These are phyloP conservation scores for Phaffia rhodozyma DNA, from an alignment of 1,284 basidiomycete species.

Conservation along the genomic window DNA sequence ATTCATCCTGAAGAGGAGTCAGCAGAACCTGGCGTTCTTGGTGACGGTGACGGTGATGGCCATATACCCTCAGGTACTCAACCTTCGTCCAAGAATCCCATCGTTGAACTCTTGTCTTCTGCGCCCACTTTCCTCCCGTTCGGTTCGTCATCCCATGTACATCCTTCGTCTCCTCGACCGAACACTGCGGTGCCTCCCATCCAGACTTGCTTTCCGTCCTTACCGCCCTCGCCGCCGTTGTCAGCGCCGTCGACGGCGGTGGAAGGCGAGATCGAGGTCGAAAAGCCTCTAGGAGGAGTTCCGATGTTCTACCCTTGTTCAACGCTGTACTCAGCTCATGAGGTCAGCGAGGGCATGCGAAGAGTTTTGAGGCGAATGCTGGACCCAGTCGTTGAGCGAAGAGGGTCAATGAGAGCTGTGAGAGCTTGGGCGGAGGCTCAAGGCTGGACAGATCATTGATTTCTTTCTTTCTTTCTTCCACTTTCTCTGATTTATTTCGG, in stretches of 20 bases:
- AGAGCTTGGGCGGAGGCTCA: constrained; percentile 26
- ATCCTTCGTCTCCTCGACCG: not conserved
- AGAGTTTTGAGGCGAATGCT: constrained; percentile 29
- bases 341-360: constrained; percentile 21
- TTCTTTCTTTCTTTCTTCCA: too few species aligned
- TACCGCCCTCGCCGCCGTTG: not conserved
- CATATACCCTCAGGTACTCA: too few species aligned
- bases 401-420: constrained; percentile 28
- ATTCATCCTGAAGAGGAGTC: too few species aligned
- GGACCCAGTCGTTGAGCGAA: constrained; percentile 21
- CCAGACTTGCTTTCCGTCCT: not conserved
- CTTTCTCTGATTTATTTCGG: not conserved
- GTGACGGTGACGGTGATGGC: too few species aligned
- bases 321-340: not conserved
- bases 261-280: not conserved
- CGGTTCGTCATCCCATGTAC: not conserved
- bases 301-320: constrained; percentile 16
- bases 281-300: not conserved
- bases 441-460: constrained; percentile 17
- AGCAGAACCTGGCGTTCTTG: too few species aligned
- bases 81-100: too few species aligned
- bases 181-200: not conserved
- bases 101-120: too few species aligned
- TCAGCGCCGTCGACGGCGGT: not conserved
- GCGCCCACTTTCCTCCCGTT: not conserved